Evolutionary conservation across 441 rosid species (phyloP), one percentile per base, ranked within the genome.

Genomic region (Jatropha podagrica): DNA sequence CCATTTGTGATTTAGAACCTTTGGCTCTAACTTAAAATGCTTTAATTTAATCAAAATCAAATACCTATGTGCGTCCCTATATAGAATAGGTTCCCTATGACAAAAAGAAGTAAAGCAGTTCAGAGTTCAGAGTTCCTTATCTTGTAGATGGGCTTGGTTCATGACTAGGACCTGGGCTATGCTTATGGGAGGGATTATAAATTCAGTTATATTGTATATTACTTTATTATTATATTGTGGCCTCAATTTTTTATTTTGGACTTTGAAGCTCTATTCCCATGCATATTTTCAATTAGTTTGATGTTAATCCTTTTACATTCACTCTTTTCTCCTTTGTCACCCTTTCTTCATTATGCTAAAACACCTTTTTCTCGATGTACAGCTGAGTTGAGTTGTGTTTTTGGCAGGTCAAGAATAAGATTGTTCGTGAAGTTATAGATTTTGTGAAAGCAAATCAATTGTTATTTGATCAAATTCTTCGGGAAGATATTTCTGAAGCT

Each of bases 381-480:
- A 18, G 42, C 13, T 56, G 62, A 74, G 63, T 26, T 65, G 71
- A 73, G 63, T 56, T 72, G 65, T 74, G 63, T 63, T 67, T 82
- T 80, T 86, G 55, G 68, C 73, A 94, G 98, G 97, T 92, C 67
- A 92, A 89, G 87, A 95, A 90, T 79, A 95, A 93, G 85, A 86
- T 92, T 89, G 97, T 91, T 64, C 90, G 94, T 41, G 97, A 92
- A 84, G 92, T 93, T 66, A 78, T 90, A 62, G 95, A 87, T 78
- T 93, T 92, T 86, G 88, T 95, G 61, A 88, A 87, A 84, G 95
- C 92, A 81, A 91, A 91, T 81, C 90, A 89, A 81, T 82, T 80
- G 75, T 87, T 95, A 51, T 90, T 90, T 74, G 95, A 91, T 87
- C 97, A 92, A 81, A 86, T 92, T 83, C 94, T 95, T 75, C 92